These are phyloP conservation scores for Phytophthora ohioensis DNA, from an alignment of 352 stramenopile species.

Conservation along the genomic window DNA sequence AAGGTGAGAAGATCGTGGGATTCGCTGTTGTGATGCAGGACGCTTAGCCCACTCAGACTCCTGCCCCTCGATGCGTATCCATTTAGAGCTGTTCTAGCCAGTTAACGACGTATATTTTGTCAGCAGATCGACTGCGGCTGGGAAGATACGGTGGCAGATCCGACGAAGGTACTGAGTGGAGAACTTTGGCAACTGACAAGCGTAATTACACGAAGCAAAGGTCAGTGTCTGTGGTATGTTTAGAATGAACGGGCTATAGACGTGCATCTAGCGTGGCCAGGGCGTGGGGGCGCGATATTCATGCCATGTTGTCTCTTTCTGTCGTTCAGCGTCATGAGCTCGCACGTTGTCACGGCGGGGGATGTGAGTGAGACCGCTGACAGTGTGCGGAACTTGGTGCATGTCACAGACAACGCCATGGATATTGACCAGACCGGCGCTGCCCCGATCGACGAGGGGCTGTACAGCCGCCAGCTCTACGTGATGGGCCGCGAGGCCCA, in stretches of 20 bases:
- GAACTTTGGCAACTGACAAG: neutral
- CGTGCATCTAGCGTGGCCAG: neutral
- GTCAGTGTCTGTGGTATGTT: conserved; percentile 6
- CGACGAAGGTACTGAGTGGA: neutral
- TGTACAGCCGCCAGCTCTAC: conserved; percentile 98
- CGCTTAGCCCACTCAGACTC: too few species aligned
- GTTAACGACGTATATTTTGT: conserved; percentile 1
- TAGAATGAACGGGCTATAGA: neutral
- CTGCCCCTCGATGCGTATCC: neutral
- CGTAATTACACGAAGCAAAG: conserved; percentile 5
- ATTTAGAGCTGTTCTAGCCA: neutral
- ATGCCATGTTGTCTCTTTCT: conserved; percentile 27
- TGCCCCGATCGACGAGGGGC: conserved; percentile 75
- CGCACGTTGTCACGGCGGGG: conserved; percentile 67
- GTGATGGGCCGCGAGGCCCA: conserved; percentile 99
- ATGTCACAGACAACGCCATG: conserved; percentile 76
- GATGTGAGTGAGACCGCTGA: conserved; percentile 82
- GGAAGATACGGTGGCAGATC: conserved; percentile 8
- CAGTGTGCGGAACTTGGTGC: conserved; percentile 74
- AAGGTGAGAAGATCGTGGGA: conserved; percentile 33
- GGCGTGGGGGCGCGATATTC: conserved; percentile 15
- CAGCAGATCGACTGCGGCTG: conserved; percentile 11
- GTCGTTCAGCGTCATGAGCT: conserved; percentile 52
- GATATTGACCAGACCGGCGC: conserved; percentile 63
- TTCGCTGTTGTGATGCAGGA: neutral